phyloP scores from a whole-genome alignment of 495 filamentous ascomycete genomes.

The Sordaria brevicollis region DNA sequence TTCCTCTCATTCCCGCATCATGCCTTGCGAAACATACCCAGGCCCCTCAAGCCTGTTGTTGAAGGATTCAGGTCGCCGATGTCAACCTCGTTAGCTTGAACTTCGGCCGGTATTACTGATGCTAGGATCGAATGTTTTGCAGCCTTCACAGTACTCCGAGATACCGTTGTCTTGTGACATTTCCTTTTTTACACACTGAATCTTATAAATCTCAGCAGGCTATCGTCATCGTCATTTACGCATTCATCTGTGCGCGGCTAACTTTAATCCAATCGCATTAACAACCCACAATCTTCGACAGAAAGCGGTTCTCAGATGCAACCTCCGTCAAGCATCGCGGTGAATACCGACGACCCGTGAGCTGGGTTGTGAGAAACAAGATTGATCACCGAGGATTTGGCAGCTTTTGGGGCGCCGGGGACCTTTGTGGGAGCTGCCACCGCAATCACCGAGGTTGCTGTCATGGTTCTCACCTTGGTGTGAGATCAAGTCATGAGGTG shows the following conservation, averaged over 20 bases:
- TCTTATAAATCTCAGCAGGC: background rate
- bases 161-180: background rate
- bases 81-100: background rate
- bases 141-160: background rate
- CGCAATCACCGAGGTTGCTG: background rate
- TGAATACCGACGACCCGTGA: background rate
- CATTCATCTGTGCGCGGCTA: background rate
- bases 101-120: background rate
- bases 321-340: background rate
- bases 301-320: background rate
- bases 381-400: background rate
- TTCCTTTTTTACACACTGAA: too few relatives aligned
- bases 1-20: background rate
- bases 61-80: background rate
- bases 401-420: background rate
- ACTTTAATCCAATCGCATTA: background rate
- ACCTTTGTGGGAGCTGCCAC: background rate
- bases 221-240: background rate
- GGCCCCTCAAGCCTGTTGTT: background rate
- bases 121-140: background rate
- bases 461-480: background rate
- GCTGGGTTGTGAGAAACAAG: background rate
- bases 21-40: background rate
- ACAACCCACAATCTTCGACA: background rate
- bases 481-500: background rate